Conservation (phyloP, 2,329 filamentous ascomycete genomes). For the Talaromyces amestolkiae region DNA sequence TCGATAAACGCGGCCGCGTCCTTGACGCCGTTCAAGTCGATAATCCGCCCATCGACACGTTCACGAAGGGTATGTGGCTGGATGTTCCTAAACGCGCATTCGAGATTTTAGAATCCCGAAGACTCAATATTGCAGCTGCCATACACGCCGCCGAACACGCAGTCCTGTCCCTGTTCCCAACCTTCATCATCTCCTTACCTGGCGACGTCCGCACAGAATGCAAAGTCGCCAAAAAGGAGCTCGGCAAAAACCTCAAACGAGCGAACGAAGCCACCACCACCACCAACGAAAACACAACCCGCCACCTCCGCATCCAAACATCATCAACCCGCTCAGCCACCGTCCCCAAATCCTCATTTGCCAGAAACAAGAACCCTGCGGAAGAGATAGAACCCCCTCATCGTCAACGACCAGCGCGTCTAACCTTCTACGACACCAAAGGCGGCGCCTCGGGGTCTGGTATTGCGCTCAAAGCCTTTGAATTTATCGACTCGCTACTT, state of each 20-base stretch:
- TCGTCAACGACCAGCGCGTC: conserved; percentile 77
- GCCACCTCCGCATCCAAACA: conserved; percentile 7
- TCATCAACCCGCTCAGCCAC: conserved; percentile 7
- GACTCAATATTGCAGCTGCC: conserved; percentile 78
- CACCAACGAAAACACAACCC: neutral
- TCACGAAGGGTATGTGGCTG: conserved; percentile 91
- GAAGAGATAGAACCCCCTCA: conserved; percentile 31
- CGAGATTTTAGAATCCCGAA: conserved; percentile 69
- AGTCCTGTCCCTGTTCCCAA: conserved; percentile 79
- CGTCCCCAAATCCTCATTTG: conserved; percentile 1
- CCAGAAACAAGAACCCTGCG: neutral
- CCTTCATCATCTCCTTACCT: conserved; percentile 83
- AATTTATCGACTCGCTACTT: conserved; percentile 79
- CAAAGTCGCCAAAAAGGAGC: conserved; percentile 84
- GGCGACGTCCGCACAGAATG: conserved; percentile 94
- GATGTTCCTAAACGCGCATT: conserved; percentile 79
- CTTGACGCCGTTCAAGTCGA: conserved; percentile 91
- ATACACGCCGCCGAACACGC: conserved; percentile 96
- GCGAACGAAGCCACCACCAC: conserved; percentile 26
- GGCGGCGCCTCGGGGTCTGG: conserved; percentile 80
- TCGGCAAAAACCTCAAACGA: conserved; percentile 57
- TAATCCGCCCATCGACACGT: conserved; percentile 82
- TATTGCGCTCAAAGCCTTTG: conserved; percentile 89
- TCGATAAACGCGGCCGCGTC: conserved; percentile 81
- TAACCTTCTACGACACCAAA: conserved; percentile 95